Percentiles rank a stretch among this genome's conserved stretches.
These are phyloP conservation scores for Penicillium odoratum DNA, from an alignment of 495 filamentous ascomycete genomes.

Conservation along the genomic window DNA sequence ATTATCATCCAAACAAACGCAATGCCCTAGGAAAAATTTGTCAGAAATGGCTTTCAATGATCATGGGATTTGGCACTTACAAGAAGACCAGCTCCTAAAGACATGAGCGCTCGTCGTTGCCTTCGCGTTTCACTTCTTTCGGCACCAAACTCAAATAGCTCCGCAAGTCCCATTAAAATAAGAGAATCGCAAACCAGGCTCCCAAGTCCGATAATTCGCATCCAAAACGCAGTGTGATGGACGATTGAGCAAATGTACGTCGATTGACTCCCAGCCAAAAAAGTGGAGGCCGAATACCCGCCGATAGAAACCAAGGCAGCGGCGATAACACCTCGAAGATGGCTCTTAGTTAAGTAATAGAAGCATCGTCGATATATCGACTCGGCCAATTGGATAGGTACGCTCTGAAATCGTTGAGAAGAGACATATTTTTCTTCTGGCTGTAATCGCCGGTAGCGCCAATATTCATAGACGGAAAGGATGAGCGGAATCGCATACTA, in stretches of 20 bases:
- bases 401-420: constrained; percentile 22
- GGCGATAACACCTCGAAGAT: constrained; percentile 34
- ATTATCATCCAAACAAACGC: constrained; percentile 33
- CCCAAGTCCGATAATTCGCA: constrained; percentile 29
- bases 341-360: constrained; percentile 31
- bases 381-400: constrained; percentile 20
- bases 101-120: constrained; percentile 28
- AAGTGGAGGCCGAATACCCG: constrained; percentile 28
- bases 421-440: constrained; percentile 22
- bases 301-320: constrained; percentile 34
- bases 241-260: constrained; percentile 49
- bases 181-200: constrained; percentile 35
- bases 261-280: constrained; percentile 34
- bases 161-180: constrained; percentile 35
- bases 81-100: constrained; percentile 38
- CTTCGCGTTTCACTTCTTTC: constrained; percentile 23
- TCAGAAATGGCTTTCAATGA: constrained; percentile 6
- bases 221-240: constrained; percentile 21
- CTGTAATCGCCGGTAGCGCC: constrained; percentile 34
- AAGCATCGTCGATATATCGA: constrained; percentile 25
- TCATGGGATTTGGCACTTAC: constrained; percentile 25
- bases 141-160: constrained; percentile 25
- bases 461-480: constrained; percentile 46
- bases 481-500: constrained; percentile 44
- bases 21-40: constrained; percentile 24